phyloP scores from a whole-genome alignment of 352 stramenopile genomes.

The Pythium rhizo-oryzae region DNA sequence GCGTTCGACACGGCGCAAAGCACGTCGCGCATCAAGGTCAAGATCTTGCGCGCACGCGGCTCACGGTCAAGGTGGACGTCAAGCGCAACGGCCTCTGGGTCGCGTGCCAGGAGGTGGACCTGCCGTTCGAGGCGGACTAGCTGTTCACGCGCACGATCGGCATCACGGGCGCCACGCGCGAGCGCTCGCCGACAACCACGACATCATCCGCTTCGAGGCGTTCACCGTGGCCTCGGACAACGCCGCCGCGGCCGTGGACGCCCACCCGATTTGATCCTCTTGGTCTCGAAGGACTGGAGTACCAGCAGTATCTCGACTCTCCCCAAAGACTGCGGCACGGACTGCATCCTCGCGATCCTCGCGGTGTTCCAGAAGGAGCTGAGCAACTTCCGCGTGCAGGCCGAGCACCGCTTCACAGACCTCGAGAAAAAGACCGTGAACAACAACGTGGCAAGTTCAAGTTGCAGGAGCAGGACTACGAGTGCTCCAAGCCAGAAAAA shows the following conservation, averaged over 20 bases:
- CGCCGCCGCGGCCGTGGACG: constrained; percentile 48
- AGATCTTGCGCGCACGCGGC: constrained; percentile 57
- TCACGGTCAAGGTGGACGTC: constrained; percentile 76
- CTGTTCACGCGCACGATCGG: constrained; percentile 60
- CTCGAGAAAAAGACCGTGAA: constrained; percentile 87
- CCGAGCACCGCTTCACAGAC: constrained; percentile 82
- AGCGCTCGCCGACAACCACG: constrained; percentile 85
- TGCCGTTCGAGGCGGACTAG: constrained; percentile 72
- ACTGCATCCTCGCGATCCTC: constrained; percentile 82
- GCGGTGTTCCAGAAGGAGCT: constrained; percentile 81
- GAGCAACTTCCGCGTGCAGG: constrained; percentile 77
- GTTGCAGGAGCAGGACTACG: constrained; percentile 75
- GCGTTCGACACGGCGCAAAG: constrained; percentile 82
- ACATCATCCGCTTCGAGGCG: constrained; percentile 78
- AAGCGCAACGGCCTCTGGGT: constrained; percentile 58
- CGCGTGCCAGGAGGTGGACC: constrained; percentile 58
- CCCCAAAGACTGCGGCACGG: constrained; percentile 71
- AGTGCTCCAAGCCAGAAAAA: no score
- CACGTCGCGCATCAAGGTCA: constrained; percentile 78
- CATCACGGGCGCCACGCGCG: constrained; percentile 79
- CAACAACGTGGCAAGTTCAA: constrained; percentile 82
- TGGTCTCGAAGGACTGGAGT: constrained; percentile 82
- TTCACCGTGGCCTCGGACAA: constrained; percentile 64
- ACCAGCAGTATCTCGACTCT: constrained; percentile 83
- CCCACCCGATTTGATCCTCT: constrained; percentile 70